Evolutionary conservation across 202 grass and related monocot species (phyloP).

Genomic region (Zoysia matrella): DNA sequence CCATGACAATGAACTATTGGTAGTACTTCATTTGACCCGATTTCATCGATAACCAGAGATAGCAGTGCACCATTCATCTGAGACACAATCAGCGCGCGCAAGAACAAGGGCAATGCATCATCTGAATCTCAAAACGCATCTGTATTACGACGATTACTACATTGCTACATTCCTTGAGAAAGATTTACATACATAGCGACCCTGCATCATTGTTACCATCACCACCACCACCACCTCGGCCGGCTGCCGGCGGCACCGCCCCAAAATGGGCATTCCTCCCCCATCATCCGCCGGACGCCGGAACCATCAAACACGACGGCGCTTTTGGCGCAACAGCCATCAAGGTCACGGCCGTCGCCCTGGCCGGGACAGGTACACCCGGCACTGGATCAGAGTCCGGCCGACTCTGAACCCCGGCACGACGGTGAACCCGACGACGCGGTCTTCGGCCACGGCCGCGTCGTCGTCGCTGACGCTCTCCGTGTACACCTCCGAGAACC

Average conservation of each 20-base stretch:
- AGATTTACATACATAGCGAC: slow-evolving; percentile 56
- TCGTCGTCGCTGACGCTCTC: slow-evolving; percentile 62
- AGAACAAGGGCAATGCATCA: slow-evolving; percentile 16
- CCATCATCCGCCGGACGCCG: slow-evolving; percentile 39
- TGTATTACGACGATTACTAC: slow-evolving; percentile 51
- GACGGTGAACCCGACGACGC: slow-evolving; percentile 72
- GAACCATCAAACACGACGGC: not conserved
- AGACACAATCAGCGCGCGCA: not conserved
- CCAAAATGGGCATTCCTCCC: slow-evolving; percentile 61
- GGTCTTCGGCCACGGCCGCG: slow-evolving; percentile 36
- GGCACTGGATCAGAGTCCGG: not conserved
- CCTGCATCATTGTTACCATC: not conserved
- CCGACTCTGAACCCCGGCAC: slow-evolving; percentile 84
- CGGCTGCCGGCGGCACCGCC: slow-evolving; percentile 50
- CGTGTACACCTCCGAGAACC: slow-evolving; percentile 69
- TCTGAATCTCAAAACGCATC: slow-evolving; percentile 41
- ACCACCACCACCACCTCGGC: not conserved
- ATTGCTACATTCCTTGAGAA: slow-evolving; percentile 59
- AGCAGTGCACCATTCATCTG: not conserved
- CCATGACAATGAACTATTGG: no score
- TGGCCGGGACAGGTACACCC: not conserved
- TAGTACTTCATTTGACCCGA: no score
- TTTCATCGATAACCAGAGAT: not conserved
- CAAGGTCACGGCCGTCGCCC: slow-evolving; percentile 53
- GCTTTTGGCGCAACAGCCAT: not conserved